Percentiles rank a stretch among this genome's conserved stretches.
Conservation (phyloP, 202 grass and related monocot genomes). For the Eragrostis tef region DNA sequence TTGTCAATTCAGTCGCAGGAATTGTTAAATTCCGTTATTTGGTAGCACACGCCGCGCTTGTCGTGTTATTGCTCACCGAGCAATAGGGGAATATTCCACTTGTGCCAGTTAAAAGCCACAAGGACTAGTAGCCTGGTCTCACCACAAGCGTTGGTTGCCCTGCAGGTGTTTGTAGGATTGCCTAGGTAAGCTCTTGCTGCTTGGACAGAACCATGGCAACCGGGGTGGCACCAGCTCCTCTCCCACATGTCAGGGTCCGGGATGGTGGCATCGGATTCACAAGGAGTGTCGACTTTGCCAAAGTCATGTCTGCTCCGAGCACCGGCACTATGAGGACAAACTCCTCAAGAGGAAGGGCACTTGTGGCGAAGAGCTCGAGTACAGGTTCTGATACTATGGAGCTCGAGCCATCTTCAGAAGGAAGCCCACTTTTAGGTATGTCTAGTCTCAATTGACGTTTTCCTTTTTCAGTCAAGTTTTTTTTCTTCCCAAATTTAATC, state of each 20-base stretch:
- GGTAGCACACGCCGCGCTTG: slow-evolving; percentile 37
- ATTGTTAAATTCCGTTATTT: slow-evolving; percentile 23
- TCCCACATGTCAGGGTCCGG: slow-evolving; percentile 58
- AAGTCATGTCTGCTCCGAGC: slow-evolving; percentile 51
- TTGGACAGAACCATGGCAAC: slow-evolving; percentile 62
- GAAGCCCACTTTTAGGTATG: slow-evolving; percentile 94
- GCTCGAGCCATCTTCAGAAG: slow-evolving; percentile 86
- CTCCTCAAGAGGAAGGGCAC: slow-evolving; percentile 49
- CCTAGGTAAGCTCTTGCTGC: slow-evolving; percentile 27
- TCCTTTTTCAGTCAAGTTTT: neutral
- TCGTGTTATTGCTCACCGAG: slow-evolving; percentile 34
- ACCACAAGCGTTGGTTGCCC: slow-evolving; percentile 34
- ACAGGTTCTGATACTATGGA: slow-evolving; percentile 86
- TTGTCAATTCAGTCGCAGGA: slow-evolving; percentile 6
- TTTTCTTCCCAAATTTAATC: slow-evolving; percentile 3
- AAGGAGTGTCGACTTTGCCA: slow-evolving; percentile 88
- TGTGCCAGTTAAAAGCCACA: slow-evolving; percentile 30
- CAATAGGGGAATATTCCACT: slow-evolving; percentile 48
- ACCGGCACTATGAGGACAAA: slow-evolving; percentile 39
- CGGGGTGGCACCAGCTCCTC: slow-evolving; percentile 62
- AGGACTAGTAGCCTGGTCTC: neutral
- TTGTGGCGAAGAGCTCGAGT: slow-evolving; percentile 65
- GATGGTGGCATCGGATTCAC: slow-evolving; percentile 63
- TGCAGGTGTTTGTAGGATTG: slow-evolving; percentile 62
- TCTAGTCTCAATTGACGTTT: slow-evolving; percentile 31